Evolutionary conservation across 1,139 yeast genomes (phyloP), one percentile per base, ranked within the genome.

Genomic region (Pichia sp.): DNA sequence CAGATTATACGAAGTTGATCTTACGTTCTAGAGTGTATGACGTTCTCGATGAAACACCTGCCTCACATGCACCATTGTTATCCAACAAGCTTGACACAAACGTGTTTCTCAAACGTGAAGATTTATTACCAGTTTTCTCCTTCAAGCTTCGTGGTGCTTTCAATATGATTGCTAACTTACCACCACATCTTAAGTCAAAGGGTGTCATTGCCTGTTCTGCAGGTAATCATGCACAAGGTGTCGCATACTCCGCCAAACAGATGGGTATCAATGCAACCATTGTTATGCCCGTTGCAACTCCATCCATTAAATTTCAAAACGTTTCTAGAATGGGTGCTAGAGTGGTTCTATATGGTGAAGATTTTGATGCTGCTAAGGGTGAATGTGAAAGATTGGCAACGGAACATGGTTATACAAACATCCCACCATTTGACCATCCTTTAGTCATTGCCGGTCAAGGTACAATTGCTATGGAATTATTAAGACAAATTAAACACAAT

Each of bases 401-500:
- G 20, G 74, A 77, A 50, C 73, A 86, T 44, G 88, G 86, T 18
- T 67, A 85, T 50, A 80, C 93, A 10, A 82, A 87, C 51, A 84
- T 91, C 31, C 98, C 98, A 12, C 99, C 99, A 1, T 91, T 91
- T 56, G 94, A 91, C 55, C 96, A 91, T 56, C 99, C 99, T 2
- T 86, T 81, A 51, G 96, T 93, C 46, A 86, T 91, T 60, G 98
- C 99, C n/a, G 99, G 99, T 22, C 99, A 91, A 62, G 99, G 97
- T 41, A 91, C 99, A 24, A 78, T 88, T 45, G 98, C 96, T 3
- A 73, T 88, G 72, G 99, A 91, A 60, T 66, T 91, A 23, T 66
- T 93, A 34, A 77, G 96, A 55, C 99, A 91, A 62, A 72, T 86
- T 32, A 76, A 85, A 48, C 68, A 81, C 35, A 78, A 79, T 44